A percentile compares a stretch with the other conserved stretches of the same genome.
Conservation (phyloP, 331 rosid genomes). For the Pyrus hybrid region DNA sequence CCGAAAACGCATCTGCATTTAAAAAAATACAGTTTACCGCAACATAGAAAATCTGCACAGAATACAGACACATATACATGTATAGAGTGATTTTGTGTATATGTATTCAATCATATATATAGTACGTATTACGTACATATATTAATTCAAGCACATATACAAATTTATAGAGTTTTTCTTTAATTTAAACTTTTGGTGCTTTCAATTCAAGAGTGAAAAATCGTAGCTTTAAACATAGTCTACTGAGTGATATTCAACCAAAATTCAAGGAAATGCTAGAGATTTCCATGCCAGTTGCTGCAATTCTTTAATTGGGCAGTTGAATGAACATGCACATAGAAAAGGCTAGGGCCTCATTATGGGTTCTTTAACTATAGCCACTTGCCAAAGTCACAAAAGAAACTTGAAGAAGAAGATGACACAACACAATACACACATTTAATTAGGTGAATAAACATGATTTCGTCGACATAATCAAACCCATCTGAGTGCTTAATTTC, state of each 20-base stretch:
- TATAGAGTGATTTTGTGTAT: too few relatives aligned
- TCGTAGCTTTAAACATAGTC: neutral
- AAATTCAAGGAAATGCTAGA: neutral
- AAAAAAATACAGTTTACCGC: too few relatives aligned
- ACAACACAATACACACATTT: neutral
- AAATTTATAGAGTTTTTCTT: too few relatives aligned
- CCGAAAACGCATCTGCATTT: too few relatives aligned
- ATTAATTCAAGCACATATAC: too few relatives aligned
- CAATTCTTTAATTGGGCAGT: neutral
- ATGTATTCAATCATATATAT: too few relatives aligned
- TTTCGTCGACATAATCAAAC: conserved; percentile 1
- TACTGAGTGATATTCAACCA: neutral
- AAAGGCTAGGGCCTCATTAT: neutral
- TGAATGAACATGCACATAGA: neutral
- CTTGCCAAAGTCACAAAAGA: neutral
- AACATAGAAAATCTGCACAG: too few relatives aligned
- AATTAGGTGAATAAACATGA: neutral
- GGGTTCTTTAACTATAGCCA: neutral
- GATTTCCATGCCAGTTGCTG: neutral
- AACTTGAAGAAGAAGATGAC: neutral
- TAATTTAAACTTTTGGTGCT: neutral
- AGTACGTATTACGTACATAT: too few relatives aligned
- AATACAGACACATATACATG: too few relatives aligned
- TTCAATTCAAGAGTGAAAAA: neutral
- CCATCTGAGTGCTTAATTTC: conserved; percentile 6